Conservation (phyloP, 139 green algal genomes). For the Chlamydomonas sphaeroides region DNA sequence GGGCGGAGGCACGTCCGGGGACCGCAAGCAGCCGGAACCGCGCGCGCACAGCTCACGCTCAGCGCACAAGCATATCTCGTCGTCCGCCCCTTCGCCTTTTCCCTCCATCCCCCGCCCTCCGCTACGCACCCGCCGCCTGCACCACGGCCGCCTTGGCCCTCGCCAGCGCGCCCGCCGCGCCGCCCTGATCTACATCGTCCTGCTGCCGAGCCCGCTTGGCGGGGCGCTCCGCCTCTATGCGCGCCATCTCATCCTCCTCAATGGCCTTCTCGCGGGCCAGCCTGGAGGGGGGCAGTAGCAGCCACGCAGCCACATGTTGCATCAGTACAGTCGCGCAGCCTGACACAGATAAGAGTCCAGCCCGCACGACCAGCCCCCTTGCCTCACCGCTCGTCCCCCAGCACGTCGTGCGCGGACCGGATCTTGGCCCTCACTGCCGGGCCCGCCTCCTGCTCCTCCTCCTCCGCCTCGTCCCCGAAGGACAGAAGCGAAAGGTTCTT, state of each 20-base stretch:
- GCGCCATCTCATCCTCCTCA: conserved; percentile 41
- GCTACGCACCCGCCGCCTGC: conserved; percentile 29
- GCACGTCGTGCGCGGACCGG: conserved; percentile 73
- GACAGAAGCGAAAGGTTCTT: conserved; percentile 90
- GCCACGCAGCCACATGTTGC: too few species aligned
- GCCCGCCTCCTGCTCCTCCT: conserved; percentile 61
- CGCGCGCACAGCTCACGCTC: too few species aligned
- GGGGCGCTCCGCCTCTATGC: conserved; percentile 26
- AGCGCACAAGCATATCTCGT: too few species aligned
- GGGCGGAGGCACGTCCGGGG: too few species aligned
- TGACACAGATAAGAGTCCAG: too few species aligned
- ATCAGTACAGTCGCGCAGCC: too few species aligned
- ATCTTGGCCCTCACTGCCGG: conserved; percentile 61
- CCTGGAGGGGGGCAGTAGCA: too few species aligned
- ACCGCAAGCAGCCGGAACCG: too few species aligned
- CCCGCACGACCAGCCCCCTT: background rate
- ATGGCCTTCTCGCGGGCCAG: conserved; percentile 4
- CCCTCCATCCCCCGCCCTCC: background rate
- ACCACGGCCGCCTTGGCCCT: conserved; percentile 26
- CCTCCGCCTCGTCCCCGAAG: conserved; percentile 83
- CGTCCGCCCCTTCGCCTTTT: background rate
- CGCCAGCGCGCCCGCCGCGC: background rate
- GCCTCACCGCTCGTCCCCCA: conserved; percentile 44
- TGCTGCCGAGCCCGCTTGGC: conserved; percentile 18
- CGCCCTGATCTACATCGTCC: background rate